Evolutionary conservation across 1,284 basidiomycete species (phyloP), one percentile per base, ranked within the genome.

Genomic region (Trametes hirsuta): DNA sequence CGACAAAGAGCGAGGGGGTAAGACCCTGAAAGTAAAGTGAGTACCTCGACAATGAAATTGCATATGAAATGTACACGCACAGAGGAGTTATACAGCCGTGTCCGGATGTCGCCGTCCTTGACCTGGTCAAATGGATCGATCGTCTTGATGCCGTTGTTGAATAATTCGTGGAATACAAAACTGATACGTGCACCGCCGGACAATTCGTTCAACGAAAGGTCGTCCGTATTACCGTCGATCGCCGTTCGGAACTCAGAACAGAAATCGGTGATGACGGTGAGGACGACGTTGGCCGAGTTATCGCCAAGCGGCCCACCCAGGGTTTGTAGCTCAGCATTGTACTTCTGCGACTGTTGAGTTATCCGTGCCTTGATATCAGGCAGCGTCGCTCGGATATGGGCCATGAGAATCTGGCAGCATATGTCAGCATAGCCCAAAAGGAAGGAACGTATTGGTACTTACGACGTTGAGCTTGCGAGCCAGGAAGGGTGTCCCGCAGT

Each of bases 51-150:
- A 22, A 34, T 22, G 11, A 15, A 30, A 30, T 5, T 8, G 14
- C 2, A 12, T 14, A 40, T 10, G 1, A 22, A 2, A 24, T 40
- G 12, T 18, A 14, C 14, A 82, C 88, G 68, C 64, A 93, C 92
- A 25, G 94, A 97, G 62, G 96, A 97, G 79, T 98, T 99, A 81
- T 98, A 99, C 55, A 98, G 76, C 67, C 97, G 91, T 2, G 89
- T 95, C 49, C 97, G 85, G 73, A 99, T 98, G 77, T 99, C 97
- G 30, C 95, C 93, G 73, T 99, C 97, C 78, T 98, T 98, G 64
- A 98, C 94, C 77, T 96, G 93, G 76, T 99, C 97, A 71, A 98
- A 99, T 2, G 97, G 97, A 80, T 99, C 97, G 71, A 98, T 95
- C 64, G 82, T 87, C 82, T 91, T 96, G 73, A 99, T 86, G 65